Evolutionary conservation across 129 eudicot genomes (phyloP), one percentile per base, ranked within the genome.

Genomic region (Dittrichia graveolens): DNA sequence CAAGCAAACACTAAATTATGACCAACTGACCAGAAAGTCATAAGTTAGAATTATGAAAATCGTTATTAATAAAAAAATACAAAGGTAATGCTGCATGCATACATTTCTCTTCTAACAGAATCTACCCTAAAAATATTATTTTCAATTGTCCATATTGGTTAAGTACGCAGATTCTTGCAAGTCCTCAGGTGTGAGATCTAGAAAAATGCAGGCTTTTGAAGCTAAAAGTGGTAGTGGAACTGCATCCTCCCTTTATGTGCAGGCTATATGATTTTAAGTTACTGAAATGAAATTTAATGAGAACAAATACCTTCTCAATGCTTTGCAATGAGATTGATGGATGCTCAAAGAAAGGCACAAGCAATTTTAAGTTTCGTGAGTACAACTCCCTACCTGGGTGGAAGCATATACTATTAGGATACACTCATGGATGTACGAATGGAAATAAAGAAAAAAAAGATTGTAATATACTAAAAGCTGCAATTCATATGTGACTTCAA

Each of bases 301-400:
- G 41, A 69, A 71, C 18, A 40, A 11, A 16, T 78, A 93, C 98
- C 92, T 87, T 89, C 19, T 79, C 64, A 47, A 93, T 85, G 73
- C 83, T 63, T 74, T 79, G 77, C 62, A 89, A 79, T 16, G 73
- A 71, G 79, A 93, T 93, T 47, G 95, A 93, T 41, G 98, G 92
- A 12, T 78, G 70, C 43, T 82, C 92, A 80, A 93, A 93, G 88
- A 93, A 93, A 57, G 98, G 98, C 11, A 93, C 92, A 46, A 90
- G 92, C 79, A 93, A 79, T 65, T 88, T 81, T 83, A 90, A 82
- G 87, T 93, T 93, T 69, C 96, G 96, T 3, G 92, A 81, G 80
- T 93, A 93, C 82, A 93, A 74, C 8, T 85, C 92, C 83, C 56
- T 90, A 67, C 98, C 98, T 92, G 80, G 61, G 72, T 16, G 44